Conservation (phyloP, 768 basidiomycete species). For the Leccinellum luteum region DNA sequence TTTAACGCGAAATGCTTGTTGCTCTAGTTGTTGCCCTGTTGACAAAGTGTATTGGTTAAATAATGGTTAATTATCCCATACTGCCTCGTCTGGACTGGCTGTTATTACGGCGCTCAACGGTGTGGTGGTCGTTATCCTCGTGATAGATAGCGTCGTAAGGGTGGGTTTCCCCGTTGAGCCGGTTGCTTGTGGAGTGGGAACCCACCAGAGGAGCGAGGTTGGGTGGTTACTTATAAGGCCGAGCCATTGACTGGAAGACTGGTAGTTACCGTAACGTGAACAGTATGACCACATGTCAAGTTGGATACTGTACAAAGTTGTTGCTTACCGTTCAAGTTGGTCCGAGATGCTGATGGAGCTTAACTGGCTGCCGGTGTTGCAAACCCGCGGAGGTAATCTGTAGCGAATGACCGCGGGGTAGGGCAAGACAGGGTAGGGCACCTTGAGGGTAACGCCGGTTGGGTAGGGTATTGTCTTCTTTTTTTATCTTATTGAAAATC, state of each 20-base stretch:
- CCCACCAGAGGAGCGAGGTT: no score
- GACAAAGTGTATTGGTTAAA: not conserved
- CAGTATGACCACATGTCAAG: no score
- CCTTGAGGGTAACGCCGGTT: no score
- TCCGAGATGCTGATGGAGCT: no score
- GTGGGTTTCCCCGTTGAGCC: not conserved
- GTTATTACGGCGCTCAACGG: not conserved
- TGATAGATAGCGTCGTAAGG: not conserved
- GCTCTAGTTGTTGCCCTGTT: not conserved
- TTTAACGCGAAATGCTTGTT: conserved; percentile 1
- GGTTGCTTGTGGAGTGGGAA: not conserved
- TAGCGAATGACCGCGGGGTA: not conserved
- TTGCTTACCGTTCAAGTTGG: no score
- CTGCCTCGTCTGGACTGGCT: not conserved
- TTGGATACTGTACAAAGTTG: no score
- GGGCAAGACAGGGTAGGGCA: no score
- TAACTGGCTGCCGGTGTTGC: not conserved
- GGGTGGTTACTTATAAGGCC: no score
- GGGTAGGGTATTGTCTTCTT: not conserved
- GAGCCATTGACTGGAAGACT: no score
- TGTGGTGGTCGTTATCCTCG: not conserved
- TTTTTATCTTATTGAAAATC: not conserved
- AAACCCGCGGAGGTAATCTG: not conserved
- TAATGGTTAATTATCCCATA: not conserved
- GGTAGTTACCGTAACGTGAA: no score